Conservation (phyloP, 2,329 filamentous ascomycete species). For the Alternaria novae-zelandiae region DNA sequence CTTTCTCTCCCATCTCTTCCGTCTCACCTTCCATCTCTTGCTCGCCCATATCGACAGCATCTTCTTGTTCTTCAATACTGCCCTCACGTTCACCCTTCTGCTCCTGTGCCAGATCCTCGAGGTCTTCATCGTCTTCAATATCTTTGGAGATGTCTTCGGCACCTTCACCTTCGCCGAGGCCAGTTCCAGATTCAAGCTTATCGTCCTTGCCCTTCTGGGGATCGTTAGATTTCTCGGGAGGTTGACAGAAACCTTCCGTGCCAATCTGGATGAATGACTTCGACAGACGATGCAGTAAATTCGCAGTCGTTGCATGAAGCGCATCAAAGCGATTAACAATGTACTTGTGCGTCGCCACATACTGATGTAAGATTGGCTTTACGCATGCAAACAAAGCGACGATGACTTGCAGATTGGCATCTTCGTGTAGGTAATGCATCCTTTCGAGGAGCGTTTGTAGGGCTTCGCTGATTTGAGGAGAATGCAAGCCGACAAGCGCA, state of each 20-base stretch:
- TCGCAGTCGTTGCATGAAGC: conserved; percentile 74
- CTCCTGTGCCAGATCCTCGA: conserved; percentile 89
- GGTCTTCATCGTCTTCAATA: conserved; percentile 88
- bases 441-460: conserved; percentile 55
- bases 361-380: conserved; percentile 77
- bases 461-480: conserved; percentile 59
- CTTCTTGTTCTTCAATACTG: conserved; percentile 79
- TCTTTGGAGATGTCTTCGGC: conserved; percentile 99
- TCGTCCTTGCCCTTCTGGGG: conserved; percentile 73
- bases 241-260: conserved; percentile 88
- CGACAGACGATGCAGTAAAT: conserved; percentile 76
- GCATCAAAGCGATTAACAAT: conserved; percentile 64
- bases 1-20: conserved; percentile 62
- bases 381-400: conserved; percentile 66
- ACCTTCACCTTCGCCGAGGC: conserved; percentile 92
- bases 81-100: conserved; percentile 65
- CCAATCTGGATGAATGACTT: conserved; percentile 81
- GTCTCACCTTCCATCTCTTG: conserved; percentile 90
- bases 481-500: conserved; percentile 66
- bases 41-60: conserved; percentile 90
- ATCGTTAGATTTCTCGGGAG: conserved; percentile 74
- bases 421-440: conserved; percentile 54
- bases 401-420: conserved; percentile 53
- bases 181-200: conserved; percentile 88
- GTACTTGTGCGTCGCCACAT: conserved; percentile 66